These are phyloP conservation scores for Telfairia occidentalis DNA, from an alignment of 331 rosid species.

Conservation along the genomic window DNA sequence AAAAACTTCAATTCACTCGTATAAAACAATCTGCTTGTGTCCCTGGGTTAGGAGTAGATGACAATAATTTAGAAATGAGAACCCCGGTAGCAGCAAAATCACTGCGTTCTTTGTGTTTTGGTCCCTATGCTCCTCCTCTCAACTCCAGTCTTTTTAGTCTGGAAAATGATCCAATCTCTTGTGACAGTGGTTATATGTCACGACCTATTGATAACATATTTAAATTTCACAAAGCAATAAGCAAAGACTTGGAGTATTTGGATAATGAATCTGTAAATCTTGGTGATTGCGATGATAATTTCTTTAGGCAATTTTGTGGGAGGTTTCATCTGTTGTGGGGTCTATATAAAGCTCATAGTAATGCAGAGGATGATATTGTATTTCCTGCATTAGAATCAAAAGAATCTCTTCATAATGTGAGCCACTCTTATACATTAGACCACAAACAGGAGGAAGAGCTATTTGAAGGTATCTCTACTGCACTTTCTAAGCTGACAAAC, in stretches of 20 bases:
- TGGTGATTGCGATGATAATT: conserved; percentile 58
- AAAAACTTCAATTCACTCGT: conserved; percentile 30
- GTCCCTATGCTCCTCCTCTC: conserved; percentile 76
- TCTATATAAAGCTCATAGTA: conserved; percentile 94
- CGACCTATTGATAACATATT: conserved; percentile 95
- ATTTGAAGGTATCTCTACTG: conserved; percentile 74
- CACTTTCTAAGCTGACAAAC: conserved; percentile 71
- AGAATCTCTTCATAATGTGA: conserved; percentile 92
- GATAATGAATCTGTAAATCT: conserved; percentile 95
- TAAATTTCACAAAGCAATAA: conserved; percentile 94
- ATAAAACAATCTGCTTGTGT: conserved; percentile 53
- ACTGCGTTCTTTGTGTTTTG: conserved; percentile 62
- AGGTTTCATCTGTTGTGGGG: conserved; percentile 98
- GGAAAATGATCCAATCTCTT: conserved; percentile 61
- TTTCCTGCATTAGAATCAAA: conserved; percentile 96
- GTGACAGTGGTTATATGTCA: conserved; percentile 48
- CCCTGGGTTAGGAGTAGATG: conserved; percentile 85
- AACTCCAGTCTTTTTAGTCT: conserved; percentile 83
- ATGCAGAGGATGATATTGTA: conserved; percentile 97
- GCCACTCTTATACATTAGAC: conserved; percentile 91
- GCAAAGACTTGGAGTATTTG: conserved; percentile 91
- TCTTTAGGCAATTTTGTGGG: conserved; percentile 67
- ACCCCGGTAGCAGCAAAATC: conserved; percentile 67
- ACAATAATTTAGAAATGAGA: conserved; percentile 64
- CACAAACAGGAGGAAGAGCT: conserved; percentile 90